Percentiles rank a stretch among this genome's conserved stretches.
Conservation (phyloP, 495 filamentous ascomycete genomes). For the Aspergillus diversus region DNA sequence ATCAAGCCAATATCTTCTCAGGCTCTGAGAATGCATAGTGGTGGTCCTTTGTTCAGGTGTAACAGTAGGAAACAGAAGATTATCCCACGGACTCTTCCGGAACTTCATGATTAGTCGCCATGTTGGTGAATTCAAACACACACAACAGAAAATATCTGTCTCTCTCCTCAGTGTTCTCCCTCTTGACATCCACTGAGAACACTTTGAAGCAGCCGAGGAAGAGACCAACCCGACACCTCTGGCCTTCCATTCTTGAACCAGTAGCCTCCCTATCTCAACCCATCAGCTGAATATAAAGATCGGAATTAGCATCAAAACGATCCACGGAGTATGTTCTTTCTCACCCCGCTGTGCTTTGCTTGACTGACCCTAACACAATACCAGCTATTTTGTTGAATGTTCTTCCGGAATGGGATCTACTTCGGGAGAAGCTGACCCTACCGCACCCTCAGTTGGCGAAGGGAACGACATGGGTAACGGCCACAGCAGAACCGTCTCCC, state of each 20-base stretch:
- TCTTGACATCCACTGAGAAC: background rate
- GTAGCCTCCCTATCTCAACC: background rate
- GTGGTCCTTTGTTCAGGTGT: background rate
- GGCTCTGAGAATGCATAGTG: background rate
- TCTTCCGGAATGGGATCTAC: background rate
- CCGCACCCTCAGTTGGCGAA: background rate
- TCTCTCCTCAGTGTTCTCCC: background rate
- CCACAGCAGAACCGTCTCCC: background rate
- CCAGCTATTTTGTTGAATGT: background rate
- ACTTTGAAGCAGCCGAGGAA: background rate
- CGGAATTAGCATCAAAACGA: background rate
- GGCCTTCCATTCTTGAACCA: background rate
- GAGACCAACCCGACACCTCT: background rate
- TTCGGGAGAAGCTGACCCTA: background rate
- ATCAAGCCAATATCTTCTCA: background rate
- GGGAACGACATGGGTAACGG: background rate
- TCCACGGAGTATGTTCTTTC: background rate
- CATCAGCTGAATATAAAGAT: background rate
- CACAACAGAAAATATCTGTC: constrained; percentile 1
- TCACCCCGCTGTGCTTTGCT: no score
- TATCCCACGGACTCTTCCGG: constrained; percentile 4
- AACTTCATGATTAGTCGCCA: constrained; percentile 7
- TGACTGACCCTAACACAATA: no score
- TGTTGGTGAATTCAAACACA: background rate
- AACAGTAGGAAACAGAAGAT: background rate